These are phyloP conservation scores for Erysimum cheiri DNA, from an alignment of 441 rosid genomes.

Conservation along the genomic window DNA sequence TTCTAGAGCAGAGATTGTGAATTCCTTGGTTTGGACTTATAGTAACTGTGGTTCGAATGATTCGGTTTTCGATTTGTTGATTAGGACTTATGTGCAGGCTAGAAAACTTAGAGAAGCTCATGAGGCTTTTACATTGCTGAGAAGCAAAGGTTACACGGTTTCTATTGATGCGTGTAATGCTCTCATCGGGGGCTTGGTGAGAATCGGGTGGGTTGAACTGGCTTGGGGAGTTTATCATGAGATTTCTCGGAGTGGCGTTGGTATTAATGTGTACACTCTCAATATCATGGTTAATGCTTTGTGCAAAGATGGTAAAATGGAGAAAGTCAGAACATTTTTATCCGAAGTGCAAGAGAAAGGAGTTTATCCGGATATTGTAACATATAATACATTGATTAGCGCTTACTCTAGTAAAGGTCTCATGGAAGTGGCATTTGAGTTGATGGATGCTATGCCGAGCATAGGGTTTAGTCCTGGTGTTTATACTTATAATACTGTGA, in stretches of 20 bases:
- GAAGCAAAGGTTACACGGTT: slow-evolving; percentile 55
- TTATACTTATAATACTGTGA: slow-evolving; percentile 68
- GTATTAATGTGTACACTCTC: slow-evolving; percentile 65
- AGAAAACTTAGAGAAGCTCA: slow-evolving; percentile 76
- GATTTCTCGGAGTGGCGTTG: slow-evolving; percentile 52
- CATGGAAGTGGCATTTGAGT: slow-evolving; percentile 66
- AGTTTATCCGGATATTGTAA: slow-evolving; percentile 66
- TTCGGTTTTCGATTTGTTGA: slow-evolving; percentile 72
- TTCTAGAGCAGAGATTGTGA: slow-evolving; percentile 59
- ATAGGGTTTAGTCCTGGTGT: slow-evolving; percentile 74
- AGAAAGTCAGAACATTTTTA: slow-evolving; percentile 53
- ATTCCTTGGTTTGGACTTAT: slow-evolving; percentile 54
- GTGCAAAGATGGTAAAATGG: slow-evolving; percentile 73
- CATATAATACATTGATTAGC: slow-evolving; percentile 69
- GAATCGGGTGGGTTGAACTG: slow-evolving; percentile 73
- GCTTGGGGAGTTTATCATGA: slow-evolving; percentile 74
- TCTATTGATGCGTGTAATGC: slow-evolving; percentile 79
- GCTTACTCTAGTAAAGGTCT: slow-evolving; percentile 71
- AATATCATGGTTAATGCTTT: slow-evolving; percentile 89
- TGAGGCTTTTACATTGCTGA: slow-evolving; percentile 59
- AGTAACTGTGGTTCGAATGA: slow-evolving; percentile 45
- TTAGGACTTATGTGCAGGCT: slow-evolving; percentile 80
- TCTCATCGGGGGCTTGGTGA: slow-evolving; percentile 85
- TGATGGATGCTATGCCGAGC: slow-evolving; percentile 61
- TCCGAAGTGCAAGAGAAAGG: slow-evolving; percentile 62